Base-by-base conservation (phyloP, 2,329 filamentous ascomycete species). In the Trichoderma cornu-damae region DNA sequence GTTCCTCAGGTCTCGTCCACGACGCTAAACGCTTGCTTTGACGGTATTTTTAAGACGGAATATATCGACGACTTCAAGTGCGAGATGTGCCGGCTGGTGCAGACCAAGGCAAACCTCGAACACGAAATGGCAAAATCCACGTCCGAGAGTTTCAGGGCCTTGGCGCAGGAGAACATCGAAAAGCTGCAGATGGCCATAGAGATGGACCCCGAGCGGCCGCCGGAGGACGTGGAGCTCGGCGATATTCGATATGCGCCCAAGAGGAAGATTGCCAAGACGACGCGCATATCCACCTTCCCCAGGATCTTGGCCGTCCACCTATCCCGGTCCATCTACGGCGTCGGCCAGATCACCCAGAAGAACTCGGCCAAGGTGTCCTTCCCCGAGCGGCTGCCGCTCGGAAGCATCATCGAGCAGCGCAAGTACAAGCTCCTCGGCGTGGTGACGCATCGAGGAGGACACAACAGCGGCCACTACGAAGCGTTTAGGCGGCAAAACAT, bases 31-130 rank as follows among this genome's bases (percentile, higher is more conserved):
- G 80, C 85, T 7, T 99, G 94, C 71, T 94, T 99, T 65, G 94
- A 99, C 66, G 89, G 89, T 38, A 87, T 96, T 72, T 86, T 99
- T 64, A 96, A 96, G 73, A 90, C 90, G 0, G 94, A 99, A 71
- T 88, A 91, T 69, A 96, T 99, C 63, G 93, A 97, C 61, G 94
- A 96, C 69, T 99, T 95, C 77, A 92, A 89, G 64, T 99, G 94
- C 74, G 94, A 96, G 66, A 89, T 86, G 73, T 99, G 94, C 68
- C 85, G 91, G 20, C 78, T 99, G n/a, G 73, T 89, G 42, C 88
- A 96, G 70, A 91, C 91, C 3, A 75, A 89, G 53, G 77, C 84
- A 28, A 72, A 80, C 50, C 82, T 90, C 61, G 76, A 83, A 61
- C 74, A 77, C 6, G 84, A 90, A 61, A 69, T 87, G 32, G 72